These are phyloP conservation scores for Nemania sp. DNA, from an alignment of 2,329 filamentous ascomycete genomes.

Conservation along the genomic window DNA sequence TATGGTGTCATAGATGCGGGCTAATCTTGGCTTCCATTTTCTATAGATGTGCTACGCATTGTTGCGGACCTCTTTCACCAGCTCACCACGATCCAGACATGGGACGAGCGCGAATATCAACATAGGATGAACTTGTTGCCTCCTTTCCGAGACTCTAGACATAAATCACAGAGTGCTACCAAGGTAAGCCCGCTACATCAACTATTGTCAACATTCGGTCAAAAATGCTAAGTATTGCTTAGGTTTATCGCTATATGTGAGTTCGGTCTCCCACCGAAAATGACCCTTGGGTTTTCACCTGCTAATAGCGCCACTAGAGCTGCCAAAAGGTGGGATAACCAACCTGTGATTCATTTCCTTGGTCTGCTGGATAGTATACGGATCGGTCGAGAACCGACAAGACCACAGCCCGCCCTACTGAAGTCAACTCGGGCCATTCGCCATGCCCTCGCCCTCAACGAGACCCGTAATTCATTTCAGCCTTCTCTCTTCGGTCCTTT, in stretches of 20 bases:
- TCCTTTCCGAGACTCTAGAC: slow-evolving; percentile 24
- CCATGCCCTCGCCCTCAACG: slow-evolving; percentile 47
- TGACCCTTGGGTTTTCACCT: neutral
- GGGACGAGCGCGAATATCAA: slow-evolving; percentile 26
- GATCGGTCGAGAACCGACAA: slow-evolving; percentile 32
- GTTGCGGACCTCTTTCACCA: slow-evolving; percentile 46
- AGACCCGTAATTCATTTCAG: slow-evolving; percentile 38
- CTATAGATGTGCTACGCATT: slow-evolving; percentile 41
- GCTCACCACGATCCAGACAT: slow-evolving; percentile 23
- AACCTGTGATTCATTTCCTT: slow-evolving; percentile 45
- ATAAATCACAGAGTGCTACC: slow-evolving; percentile 18
- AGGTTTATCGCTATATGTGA: slow-evolving; percentile 30
- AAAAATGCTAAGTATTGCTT: slow-evolving; percentile 3
- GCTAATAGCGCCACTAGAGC: slow-evolving; percentile 20
- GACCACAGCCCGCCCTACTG: slow-evolving; percentile 40
- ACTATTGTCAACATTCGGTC: neutral
- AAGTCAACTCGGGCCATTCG: slow-evolving; percentile 43
- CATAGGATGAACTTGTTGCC: slow-evolving; percentile 18
- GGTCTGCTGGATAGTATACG: slow-evolving; percentile 46
- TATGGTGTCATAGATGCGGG: neutral
- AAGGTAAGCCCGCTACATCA: slow-evolving; percentile 17
- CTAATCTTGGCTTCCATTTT: slow-evolving; percentile 4
- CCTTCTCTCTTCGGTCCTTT: slow-evolving; percentile 33
- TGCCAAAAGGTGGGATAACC: slow-evolving; percentile 26
- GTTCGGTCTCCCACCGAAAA: neutral